These are phyloP conservation scores for Prunus mira DNA, from an alignment of 306 rosid species.

Conservation along the genomic window DNA sequence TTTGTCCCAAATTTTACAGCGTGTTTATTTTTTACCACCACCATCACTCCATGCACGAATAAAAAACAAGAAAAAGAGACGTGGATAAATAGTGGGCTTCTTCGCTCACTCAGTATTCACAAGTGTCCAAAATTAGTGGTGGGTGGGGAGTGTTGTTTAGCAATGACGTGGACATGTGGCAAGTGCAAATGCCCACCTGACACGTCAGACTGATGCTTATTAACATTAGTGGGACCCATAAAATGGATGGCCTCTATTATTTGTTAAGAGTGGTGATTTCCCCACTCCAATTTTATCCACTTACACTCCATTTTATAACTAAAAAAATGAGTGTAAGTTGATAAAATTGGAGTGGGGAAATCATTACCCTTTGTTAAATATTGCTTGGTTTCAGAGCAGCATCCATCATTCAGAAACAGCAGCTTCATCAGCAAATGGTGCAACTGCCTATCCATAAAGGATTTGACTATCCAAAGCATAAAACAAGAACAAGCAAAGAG, in stretches of 20 bases:
- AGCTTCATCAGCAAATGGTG: neutral
- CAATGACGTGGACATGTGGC: neutral
- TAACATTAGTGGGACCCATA: neutral
- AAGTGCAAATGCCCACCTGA: neutral
- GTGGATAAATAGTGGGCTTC: neutral
- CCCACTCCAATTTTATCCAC: too few relatives aligned
- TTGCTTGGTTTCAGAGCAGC: conserved; percentile 2
- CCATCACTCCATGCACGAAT: neutral
- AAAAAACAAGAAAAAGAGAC: neutral
- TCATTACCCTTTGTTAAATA: neutral
- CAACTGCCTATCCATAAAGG: neutral
- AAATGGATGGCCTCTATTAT: neutral
- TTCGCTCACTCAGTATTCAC: too few relatives aligned
- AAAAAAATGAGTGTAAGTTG: too few relatives aligned
- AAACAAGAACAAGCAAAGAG: neutral
- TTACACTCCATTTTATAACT: too few relatives aligned
- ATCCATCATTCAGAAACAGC: neutral
- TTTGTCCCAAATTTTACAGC: neutral
- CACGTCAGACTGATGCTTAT: neutral
- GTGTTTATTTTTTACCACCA: neutral
- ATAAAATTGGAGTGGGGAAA: too few relatives aligned
- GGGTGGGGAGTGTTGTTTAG: neutral
- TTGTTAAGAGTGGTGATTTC: too few relatives aligned
- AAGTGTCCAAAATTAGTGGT: neutral
- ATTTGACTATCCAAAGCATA: neutral